Percentiles rank a stretch among this genome's conserved stretches.
Conservation (phyloP, 441 rosid genomes). For the Biscutella auriculata region DNA sequence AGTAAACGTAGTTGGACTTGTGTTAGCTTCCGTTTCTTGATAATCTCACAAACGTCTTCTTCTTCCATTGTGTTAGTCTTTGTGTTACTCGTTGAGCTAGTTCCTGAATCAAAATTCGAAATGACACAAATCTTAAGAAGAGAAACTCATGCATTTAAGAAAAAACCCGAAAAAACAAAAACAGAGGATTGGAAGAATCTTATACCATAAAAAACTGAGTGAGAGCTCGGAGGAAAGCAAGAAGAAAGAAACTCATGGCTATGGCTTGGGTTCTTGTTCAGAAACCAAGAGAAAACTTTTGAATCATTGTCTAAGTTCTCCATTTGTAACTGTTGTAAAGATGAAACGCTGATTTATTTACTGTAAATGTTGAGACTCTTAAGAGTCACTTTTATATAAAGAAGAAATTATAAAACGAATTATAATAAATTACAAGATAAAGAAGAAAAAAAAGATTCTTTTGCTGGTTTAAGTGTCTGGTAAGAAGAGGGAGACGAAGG, state of each 20-base stretch:
- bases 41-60: background rate
- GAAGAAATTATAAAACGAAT: background rate
- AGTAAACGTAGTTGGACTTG: constrained; percentile 40
- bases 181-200: background rate
- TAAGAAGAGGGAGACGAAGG: constrained; percentile 10
- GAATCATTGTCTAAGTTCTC: constrained; percentile 13
- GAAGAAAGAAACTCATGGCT: background rate
- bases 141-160: background rate
- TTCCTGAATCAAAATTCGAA: constrained; percentile 7
- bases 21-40: constrained; percentile 52
- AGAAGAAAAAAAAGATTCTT: constrained; percentile 11
- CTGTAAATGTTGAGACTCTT: background rate
- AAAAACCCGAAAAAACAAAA: background rate
- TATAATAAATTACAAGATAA: background rate
- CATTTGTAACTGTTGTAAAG: background rate
- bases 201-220: constrained; percentile 9
- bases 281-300: constrained; percentile 14
- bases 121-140: background rate
- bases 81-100: constrained; percentile 14
- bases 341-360: background rate
- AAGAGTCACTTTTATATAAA: constrained; percentile 4
- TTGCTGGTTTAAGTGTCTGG: constrained; percentile 16
- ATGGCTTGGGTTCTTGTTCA: constrained; percentile 6
- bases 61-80: constrained; percentile 2
- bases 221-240: constrained; percentile 10